A percentile compares a stretch with the other conserved stretches of the same genome.
Conservation (phyloP, 1,139 yeast species). For the Pichia sp. region DNA sequence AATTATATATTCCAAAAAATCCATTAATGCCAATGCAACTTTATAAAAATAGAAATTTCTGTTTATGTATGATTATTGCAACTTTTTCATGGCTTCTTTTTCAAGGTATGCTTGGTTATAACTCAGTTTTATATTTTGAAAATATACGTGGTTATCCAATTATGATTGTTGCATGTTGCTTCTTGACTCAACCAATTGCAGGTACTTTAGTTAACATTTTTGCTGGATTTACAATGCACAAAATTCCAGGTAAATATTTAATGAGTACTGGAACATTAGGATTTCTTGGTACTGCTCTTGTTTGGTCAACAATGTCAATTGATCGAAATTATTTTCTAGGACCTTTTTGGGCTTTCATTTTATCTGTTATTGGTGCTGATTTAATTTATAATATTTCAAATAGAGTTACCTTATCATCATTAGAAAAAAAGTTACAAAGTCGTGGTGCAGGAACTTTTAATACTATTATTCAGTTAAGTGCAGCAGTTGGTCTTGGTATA, state of each 20-base stretch:
- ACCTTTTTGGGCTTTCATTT: conserved; percentile 36
- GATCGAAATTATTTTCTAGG: conserved; percentile 36
- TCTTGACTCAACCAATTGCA: conserved; percentile 32
- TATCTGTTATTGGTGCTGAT: conserved; percentile 41
- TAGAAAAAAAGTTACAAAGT: conserved; percentile 33
- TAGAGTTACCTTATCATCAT: conserved; percentile 36
- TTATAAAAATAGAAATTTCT: conserved; percentile 34
- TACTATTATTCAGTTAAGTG: conserved; percentile 35
- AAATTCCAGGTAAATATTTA: conserved; percentile 35
- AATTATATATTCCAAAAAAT: conserved; percentile 31
- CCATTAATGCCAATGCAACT: conserved; percentile 43
- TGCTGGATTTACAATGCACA: conserved; percentile 39
- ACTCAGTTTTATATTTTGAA: conserved; percentile 37
- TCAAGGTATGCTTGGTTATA: conserved; percentile 34
- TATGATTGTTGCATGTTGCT: conserved; percentile 37
- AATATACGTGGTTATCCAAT: conserved; percentile 32
- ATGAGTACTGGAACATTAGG: conserved; percentile 32
- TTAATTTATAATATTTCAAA: conserved; percentile 39
- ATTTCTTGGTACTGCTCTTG: conserved; percentile 31
- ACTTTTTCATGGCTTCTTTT: conserved; percentile 36
- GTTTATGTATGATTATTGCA: conserved; percentile 33
- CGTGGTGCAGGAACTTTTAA: conserved; percentile 43
- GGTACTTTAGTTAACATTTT: conserved; percentile 36
- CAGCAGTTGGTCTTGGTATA: conserved; percentile 37
- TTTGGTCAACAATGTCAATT: conserved; percentile 36